Base-by-base conservation (phyloP, 139 green algal species). In the Mesotaenium endlicherianum region DNA sequence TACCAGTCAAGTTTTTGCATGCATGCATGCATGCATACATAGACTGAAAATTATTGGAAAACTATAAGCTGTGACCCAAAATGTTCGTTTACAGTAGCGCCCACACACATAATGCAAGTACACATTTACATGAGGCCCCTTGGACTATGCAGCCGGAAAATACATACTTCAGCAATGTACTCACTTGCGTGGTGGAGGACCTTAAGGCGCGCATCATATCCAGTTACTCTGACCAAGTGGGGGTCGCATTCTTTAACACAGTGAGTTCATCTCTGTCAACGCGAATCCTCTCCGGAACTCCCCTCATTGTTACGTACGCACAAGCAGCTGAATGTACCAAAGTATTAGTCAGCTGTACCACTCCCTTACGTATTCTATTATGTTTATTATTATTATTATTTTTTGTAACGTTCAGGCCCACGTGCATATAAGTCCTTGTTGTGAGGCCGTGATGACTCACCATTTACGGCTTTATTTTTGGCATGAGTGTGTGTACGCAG, bases 241-340 rank as follows among this genome's bases (percentile, higher is more conserved):
- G 38, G 20, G 3, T 86, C 8, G 39, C 26, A 1, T 86, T 86
- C 60, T 86, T 81, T 31, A 86, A 86, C 70, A 85, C 80, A 41
- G 77, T 84, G 34, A 80, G 77, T 42, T 81, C 26, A n/a, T n/a
- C n/a, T n/a, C n/a, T n/a, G n/a, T n/a, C n/a, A n/a, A n/a, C n/a
- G n/a, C n/a, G n/a, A n/a, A n/a, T n/a, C 11, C 49, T 58, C 49
- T 58, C 49, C 16, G 49, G 16, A n/a, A n/a, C 49, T 16, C 49
- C 11, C 49, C 49, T 58, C 11, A 16, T 58, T 16, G 11, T 16
- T 16, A n/a, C 49, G 49, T 16, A 58, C 11, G 49, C 49, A 58
- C 49, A 58, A 58, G 16, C 11, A n/a, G n/a, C n/a, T n/a, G n/a
- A n/a, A n/a, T n/a, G n/a, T n/a, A n/a, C n/a, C n/a, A n/a, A n/a